Base-by-base conservation (phyloP, 768 basidiomycete species). In the Mycena belliarum region DNA sequence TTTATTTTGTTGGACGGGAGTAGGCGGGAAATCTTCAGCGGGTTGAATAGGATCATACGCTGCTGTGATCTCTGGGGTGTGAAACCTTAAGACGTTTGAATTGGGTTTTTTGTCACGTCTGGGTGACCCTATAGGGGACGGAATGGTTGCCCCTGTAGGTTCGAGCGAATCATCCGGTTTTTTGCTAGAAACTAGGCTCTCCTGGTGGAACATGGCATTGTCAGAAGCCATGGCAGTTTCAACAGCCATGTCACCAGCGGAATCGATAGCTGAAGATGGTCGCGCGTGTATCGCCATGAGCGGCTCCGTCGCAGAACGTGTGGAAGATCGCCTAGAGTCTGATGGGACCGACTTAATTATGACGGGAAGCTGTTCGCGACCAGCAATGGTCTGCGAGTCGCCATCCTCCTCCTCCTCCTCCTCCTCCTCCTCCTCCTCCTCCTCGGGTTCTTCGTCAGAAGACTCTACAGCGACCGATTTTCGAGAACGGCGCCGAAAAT, bases 11-110 rank as follows among this genome's bases (percentile, higher is more conserved):
- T 26, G 50, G 32, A 33, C 32, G 20, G 59, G 62, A 23, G 54
- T 59, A 29, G 57, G 57, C 14, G 58, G 55, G 57, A 74, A 64
- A 53, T 70, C 72, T 15, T 79, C 79, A 1, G 74, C 71, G 26
- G 73, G 70, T 57, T 81, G 77, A 50, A 82, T 82, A 9, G 80
- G 78, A 59, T 83, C 81, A 14, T 65, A 41, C 18, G 38, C n/a
- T n/a, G 12, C 1, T 10, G 46, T 14, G 29, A 9, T 35, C 18
- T 35, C 46, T 35, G 49, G 28, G 38, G 33, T 35, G 52, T 29
- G 44, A n/a, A 28, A 10, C 25, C 37, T 44, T 35, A 45, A 21
- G 23, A 29, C 43, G 21, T 35, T n/a, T 46, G 25, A 8, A 41
- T 11, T 41, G 12, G 40, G 9, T 23, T 41, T 41, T 16, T 38